Evolutionary conservation across 495 filamentous ascomycete genomes (phyloP), one percentile per base, ranked within the genome.

Genomic region (Chaetomium fimeti): DNA sequence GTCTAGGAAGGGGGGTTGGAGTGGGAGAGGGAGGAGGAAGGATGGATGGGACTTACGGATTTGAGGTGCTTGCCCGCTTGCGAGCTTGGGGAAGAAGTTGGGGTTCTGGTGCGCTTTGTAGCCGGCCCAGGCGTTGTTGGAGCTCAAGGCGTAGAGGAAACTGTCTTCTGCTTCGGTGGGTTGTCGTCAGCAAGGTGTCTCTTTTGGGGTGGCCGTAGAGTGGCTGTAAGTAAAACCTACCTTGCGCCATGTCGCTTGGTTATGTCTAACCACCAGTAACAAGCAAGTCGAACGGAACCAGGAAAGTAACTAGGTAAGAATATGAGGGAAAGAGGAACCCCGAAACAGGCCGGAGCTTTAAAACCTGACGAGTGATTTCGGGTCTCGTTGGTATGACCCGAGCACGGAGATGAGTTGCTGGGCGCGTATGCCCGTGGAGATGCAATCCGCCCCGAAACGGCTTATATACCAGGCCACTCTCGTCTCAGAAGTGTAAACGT

Each of bases 111-210:
- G 78, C 49, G 82, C 74, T 61, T 86, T 88, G 69, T 87, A 83
- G 57, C 82, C 81, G 16, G 86, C 85, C 89, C 87, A 93, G 67
- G 85, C 80, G 71, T 87, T 86, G 81, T 93, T 93, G 71, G 79
- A 81, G 72, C 81, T 78, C 67, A 89, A 70, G 66, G 82, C 79
- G 57, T 80, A 80, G 57, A 82, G 70, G 67, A 87, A 84, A 55
- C 77, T 68, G 74, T 87, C 80, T 73, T 77, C 78, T 75, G 75
- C 48, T n/a, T 45, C 15, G 15, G 29, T 27, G 45, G 43, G 11
- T 27, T 20, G 2, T 20, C 0, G 61, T 63, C 42, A 63, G 53
- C 25, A 16, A 27, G 9, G 24, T 52, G 20, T 22, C 24, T 25
- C 22, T 12, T 52, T 24, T 15, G 24, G 16, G 15, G 13, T 52